Percentiles rank a stretch among this genome's conserved stretches.
These are phyloP conservation scores for Phaeodactylum tricornutum DNA, from an alignment of 108 stramenopile species.

Conservation along the genomic window DNA sequence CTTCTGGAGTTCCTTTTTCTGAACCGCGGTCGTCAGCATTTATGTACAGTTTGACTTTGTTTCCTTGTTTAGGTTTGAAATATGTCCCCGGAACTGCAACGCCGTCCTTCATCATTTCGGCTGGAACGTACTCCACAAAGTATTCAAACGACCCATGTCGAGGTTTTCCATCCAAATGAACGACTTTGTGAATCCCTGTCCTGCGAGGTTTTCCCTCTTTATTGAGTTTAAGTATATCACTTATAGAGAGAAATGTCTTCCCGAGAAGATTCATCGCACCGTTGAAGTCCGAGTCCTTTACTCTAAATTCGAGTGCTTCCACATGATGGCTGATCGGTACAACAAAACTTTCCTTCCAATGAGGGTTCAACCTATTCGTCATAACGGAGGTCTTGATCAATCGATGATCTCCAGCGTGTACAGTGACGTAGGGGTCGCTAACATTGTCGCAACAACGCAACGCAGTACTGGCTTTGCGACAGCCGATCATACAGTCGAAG, in stretches of 20 bases:
- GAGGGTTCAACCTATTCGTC: conserved; percentile 25
- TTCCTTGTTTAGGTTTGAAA: conserved; percentile 20
- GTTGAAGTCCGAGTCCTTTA: conserved; percentile 29
- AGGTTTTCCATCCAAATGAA: conserved; percentile 25
- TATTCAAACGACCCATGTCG: conserved; percentile 29
- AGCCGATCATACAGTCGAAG: conserved; percentile 1
- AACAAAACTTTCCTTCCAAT: conserved; percentile 35
- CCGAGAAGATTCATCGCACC: conserved; percentile 23
- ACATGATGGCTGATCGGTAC: conserved; percentile 29
- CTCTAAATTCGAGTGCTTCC: conserved; percentile 27
- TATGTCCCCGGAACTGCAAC: conserved; percentile 34
- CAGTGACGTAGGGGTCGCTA: conserved; percentile 40
- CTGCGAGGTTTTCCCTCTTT: conserved; percentile 10
- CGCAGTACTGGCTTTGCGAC: not conserved
- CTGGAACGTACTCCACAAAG: conserved; percentile 39
- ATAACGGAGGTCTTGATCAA: conserved; percentile 28
- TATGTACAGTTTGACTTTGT: conserved; percentile 33
- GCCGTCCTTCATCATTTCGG: conserved; percentile 15
- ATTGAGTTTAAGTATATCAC: conserved; percentile 19
- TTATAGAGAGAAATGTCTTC: conserved; percentile 28
- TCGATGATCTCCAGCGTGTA: conserved; percentile 24
- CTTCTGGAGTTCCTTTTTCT: conserved; percentile 3
- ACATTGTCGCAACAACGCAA: not conserved
- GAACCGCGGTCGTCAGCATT: conserved; percentile 38
- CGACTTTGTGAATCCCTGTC: conserved; percentile 33